Conservation (phyloP, 257 asterid species). For the Przewalskia tangutica region DNA sequence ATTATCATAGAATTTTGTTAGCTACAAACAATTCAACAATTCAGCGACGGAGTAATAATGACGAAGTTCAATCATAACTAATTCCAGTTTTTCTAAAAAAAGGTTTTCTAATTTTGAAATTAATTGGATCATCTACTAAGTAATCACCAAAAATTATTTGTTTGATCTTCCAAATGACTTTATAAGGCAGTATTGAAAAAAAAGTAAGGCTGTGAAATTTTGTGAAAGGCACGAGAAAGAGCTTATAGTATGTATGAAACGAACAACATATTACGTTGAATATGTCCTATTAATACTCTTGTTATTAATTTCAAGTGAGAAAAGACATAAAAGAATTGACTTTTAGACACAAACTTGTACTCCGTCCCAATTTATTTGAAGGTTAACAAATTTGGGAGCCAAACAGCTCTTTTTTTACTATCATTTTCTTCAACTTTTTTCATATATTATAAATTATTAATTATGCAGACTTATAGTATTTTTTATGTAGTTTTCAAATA, state of each 20-base stretch:
- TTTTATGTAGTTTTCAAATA: too few relatives aligned
- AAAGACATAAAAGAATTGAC: neutral
- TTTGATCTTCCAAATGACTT: neutral
- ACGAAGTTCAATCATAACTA: neutral
- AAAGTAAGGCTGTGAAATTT: neutral
- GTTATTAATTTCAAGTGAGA: neutral
- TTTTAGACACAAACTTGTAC: neutral
- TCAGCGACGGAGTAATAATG: neutral
- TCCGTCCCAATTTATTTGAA: too few relatives aligned
- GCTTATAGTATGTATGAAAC: neutral
- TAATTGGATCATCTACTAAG: neutral
- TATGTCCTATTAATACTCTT: neutral
- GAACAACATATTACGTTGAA: neutral
- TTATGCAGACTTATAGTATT: too few relatives aligned
- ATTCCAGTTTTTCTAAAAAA: neutral
- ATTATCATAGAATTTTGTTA: neutral
- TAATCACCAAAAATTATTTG: neutral
- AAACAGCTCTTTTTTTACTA: too few relatives aligned
- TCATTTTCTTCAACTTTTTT: too few relatives aligned
- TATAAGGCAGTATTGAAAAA: neutral
- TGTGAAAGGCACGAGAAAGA: conserved; percentile 5
- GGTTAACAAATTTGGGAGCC: too few relatives aligned
- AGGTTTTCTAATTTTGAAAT: neutral
- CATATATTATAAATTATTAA: too few relatives aligned
- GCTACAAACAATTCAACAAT: neutral